Base-by-base conservation (phyloP, 768 basidiomycete species). In the Epithele typhae region DNA sequence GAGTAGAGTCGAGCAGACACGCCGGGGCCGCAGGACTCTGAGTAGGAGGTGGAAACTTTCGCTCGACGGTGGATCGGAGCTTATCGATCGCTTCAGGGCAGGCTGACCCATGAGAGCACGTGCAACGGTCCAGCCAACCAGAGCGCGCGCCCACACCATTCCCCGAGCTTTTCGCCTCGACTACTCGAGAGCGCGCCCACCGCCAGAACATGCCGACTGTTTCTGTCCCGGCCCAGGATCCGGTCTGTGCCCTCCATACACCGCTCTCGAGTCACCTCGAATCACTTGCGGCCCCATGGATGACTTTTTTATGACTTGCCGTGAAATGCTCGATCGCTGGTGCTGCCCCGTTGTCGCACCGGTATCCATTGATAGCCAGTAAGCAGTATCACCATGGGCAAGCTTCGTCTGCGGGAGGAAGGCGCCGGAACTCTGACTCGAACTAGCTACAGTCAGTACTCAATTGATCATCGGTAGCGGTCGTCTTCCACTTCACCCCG, bases 21-120 rank as follows among this genome's bases (percentile, higher is more conserved):
- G 35, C 35, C n/a, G 35, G 35, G 17, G 35, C n/a, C 35, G 35
- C 18, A n/a, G n/a, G n/a, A n/a, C n/a, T n/a, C 30, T 32, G 30
- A 9, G 9, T 32, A 15, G 30, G 30, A 43, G 30, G 51, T 46
- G 55, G 46, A 61, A 63, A 61, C 55, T 60, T 59, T 42, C n/a
- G n/a, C n/a, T 58, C 53, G 43, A 42, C 43, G 43, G 48, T 30
- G 19, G 43, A 19, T 27, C 43, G 25, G 42, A 33, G 58, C 59
- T 74, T 74, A 75, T 75, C 72, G 71, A 75, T 76, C 55, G 36
- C 32, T 73, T 73, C 56, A 73, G 71, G 71, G 71, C 71, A 68
- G 71, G 49, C 37, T n/a, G 12, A 33, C 23, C n/a, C 33, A 23
- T 17, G n/a, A n/a, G n/a, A n/a, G n/a, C n/a, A n/a, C n/a, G n/a